A percentile compares a stretch with the other conserved stretches of the same genome.
Evolutionary conservation across 2,329 filamentous ascomycete genomes (phyloP).

Genomic region (Hyphodiscus sp.): DNA sequence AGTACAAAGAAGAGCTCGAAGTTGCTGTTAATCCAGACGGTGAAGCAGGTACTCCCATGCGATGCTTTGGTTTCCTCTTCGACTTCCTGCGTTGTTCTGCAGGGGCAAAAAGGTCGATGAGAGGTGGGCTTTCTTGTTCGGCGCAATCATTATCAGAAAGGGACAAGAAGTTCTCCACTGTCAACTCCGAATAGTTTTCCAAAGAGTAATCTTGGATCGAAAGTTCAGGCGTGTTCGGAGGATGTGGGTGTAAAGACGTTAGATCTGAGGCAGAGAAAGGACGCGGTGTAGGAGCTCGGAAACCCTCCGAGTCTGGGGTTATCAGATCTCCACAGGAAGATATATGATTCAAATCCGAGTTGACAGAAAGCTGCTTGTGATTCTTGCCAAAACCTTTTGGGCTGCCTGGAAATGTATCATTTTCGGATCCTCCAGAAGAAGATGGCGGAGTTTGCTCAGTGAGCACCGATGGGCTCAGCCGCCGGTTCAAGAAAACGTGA

Average conservation of each 20-base stretch:
- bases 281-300: constrained; percentile 1
- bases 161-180: constrained; percentile 8
- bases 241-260: constrained; percentile 9
- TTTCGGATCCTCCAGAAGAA: not conserved
- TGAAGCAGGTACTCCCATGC: not conserved
- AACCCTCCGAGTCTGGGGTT: constrained; percentile 1
- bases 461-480: not conserved
- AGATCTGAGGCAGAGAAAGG: constrained; percentile 13
- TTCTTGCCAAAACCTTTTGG: not conserved
- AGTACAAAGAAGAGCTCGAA: not conserved
- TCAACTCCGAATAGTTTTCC: not conserved
- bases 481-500: not conserved
- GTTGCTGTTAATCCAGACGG: not conserved
- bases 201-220: not conserved
- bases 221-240: constrained; percentile 6
- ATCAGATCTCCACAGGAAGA: not conserved
- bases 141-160: constrained; percentile 5
- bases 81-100: not conserved
- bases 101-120: not conserved
- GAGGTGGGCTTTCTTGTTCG: not conserved
- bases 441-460: not conserved
- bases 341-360: not conserved
- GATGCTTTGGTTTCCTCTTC: not conserved
- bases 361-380: not conserved
- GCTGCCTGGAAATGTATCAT: not conserved